A percentile compares a stretch with the other conserved stretches of the same genome.
Evolutionary conservation across 78 protist species (phyloP).

Genomic region (Planoprotostelium fungivorum): DNA sequence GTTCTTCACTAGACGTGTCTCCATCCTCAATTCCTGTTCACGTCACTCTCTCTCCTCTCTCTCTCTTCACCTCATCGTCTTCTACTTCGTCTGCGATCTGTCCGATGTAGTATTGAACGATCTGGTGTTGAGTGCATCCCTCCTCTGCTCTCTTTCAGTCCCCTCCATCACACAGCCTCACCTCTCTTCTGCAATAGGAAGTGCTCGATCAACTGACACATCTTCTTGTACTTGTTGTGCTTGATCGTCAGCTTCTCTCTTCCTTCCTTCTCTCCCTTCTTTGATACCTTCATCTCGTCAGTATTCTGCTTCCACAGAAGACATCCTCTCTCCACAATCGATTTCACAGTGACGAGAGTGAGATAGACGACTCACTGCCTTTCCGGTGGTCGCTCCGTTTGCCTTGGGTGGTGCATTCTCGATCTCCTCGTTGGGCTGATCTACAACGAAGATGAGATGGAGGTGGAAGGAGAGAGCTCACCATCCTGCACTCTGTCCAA

Average conservation of each 20-base stretch:
- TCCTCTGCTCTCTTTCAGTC: not conserved
- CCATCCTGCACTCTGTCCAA: too few species aligned
- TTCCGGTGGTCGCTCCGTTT: too few species aligned
- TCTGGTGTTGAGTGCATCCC: slow-evolving; percentile 6
- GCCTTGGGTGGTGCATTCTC: not conserved
- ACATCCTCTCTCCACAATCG: too few species aligned
- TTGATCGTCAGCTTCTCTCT: not conserved
- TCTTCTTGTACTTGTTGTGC: slow-evolving; percentile 3
- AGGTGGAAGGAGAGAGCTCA: too few species aligned
- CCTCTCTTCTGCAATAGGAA: not conserved
- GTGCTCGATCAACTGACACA: not conserved
- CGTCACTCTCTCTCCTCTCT: not conserved
- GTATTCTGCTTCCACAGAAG: not conserved
- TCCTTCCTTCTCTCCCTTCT: not conserved
- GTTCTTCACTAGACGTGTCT: not conserved
- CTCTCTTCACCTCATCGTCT: not conserved
- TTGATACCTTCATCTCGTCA: not conserved
- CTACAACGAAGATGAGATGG: too few species aligned
- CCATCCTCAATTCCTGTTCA: not conserved
- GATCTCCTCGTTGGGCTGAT: not conserved
- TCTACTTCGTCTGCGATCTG: not conserved
- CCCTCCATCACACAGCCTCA: not conserved
- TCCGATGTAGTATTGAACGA: slow-evolving; percentile 30
- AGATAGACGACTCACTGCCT: not conserved
- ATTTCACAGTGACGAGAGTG: not conserved